Conservation (phyloP, 2,329 filamentous ascomycete genomes). For the Ophiostoma ulmi region DNA sequence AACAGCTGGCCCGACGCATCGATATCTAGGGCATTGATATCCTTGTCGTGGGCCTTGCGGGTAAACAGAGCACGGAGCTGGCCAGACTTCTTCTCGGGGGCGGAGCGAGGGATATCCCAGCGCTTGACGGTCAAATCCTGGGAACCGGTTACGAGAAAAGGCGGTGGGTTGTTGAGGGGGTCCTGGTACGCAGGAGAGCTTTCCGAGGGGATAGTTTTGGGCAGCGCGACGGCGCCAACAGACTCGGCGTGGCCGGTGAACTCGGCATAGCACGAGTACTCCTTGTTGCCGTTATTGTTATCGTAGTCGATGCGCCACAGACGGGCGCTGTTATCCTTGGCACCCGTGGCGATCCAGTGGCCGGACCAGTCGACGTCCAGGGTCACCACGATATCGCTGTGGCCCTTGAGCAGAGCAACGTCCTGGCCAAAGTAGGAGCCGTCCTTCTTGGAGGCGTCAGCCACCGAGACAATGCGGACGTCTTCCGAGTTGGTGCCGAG, state of each 20-base stretch:
- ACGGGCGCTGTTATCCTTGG: slow-evolving; percentile 92
- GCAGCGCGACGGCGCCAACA: slow-evolving; percentile 80
- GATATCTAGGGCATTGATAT: slow-evolving; percentile 91
- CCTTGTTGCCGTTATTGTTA: slow-evolving; percentile 48
- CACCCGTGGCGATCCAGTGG: slow-evolving; percentile 90
- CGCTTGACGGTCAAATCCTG: slow-evolving; percentile 94
- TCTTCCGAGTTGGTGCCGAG: slow-evolving; percentile 94
- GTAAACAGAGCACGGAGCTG: slow-evolving; percentile 71
- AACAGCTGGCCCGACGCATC: slow-evolving; percentile 73
- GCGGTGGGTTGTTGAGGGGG: slow-evolving; percentile 72
- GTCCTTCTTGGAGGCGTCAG: slow-evolving; percentile 32
- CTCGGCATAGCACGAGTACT: slow-evolving; percentile 48
- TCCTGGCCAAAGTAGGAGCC: slow-evolving; percentile 80
- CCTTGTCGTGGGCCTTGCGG: slow-evolving; percentile 94
- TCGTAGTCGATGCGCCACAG: slow-evolving; percentile 78
- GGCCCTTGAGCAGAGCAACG: slow-evolving; percentile 76
- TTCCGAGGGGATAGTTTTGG: slow-evolving; percentile 61
- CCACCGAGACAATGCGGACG: slow-evolving; percentile 75
- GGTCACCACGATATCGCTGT: slow-evolving; percentile 93
- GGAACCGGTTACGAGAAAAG: slow-evolving; percentile 84
- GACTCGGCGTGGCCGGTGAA: slow-evolving; percentile 94
- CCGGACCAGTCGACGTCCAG: slow-evolving; percentile 95
- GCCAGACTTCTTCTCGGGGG: slow-evolving; percentile 34
- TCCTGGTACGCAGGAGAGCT: slow-evolving; percentile 66
- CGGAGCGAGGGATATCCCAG: slow-evolving; percentile 69